A percentile compares a stretch with the other conserved stretches of the same genome.
These are phyloP conservation scores for Boletellus deceptivus DNA, from an alignment of 1,284 basidiomycete genomes.

Conservation along the genomic window DNA sequence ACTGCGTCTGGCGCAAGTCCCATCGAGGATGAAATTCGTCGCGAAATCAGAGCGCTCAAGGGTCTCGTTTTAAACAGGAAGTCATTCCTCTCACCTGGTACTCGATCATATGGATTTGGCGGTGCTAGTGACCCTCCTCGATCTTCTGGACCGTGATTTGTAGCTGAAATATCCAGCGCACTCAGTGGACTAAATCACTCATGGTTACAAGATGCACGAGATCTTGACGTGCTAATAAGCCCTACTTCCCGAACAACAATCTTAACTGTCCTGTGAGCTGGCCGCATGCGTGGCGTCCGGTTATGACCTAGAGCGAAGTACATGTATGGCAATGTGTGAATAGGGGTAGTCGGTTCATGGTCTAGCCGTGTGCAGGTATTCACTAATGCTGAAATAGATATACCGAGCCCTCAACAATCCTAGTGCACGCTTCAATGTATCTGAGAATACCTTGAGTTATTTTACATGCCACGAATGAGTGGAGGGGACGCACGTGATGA, in stretches of 20 bases:
- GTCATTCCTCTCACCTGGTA: slow-evolving; percentile 25
- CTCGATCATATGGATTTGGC: slow-evolving; percentile 5
- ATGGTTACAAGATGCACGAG: not conserved
- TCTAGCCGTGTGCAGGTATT: not conserved
- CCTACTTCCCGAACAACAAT: too few species aligned
- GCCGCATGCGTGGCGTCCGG: not conserved
- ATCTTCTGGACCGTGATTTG: not conserved
- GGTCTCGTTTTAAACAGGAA: slow-evolving; percentile 53
- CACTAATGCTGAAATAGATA: not conserved
- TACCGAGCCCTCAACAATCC: not conserved
- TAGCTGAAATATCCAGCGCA: not conserved
- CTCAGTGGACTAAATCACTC: not conserved
- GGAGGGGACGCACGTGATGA: slow-evolving; percentile 43
- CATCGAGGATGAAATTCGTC: slow-evolving; percentile 46
- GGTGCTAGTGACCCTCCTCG: slow-evolving; percentile 3
- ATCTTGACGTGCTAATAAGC: not conserved
- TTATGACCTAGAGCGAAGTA: not conserved
- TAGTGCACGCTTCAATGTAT: slow-evolving; percentile 41
- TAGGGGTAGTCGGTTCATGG: not conserved
- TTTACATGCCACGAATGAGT: not conserved
- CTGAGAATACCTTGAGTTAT: slow-evolving; percentile 16
- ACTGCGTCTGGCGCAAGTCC: slow-evolving; percentile 6
- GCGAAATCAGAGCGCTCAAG: slow-evolving; percentile 53
- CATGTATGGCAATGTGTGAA: slow-evolving; percentile 1
- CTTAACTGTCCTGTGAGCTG: not conserved